Percentiles rank a stretch among this genome's conserved stretches.
phyloP scores from a whole-genome alignment of 129 eudicot species.

The Artemisia argyi region DNA sequence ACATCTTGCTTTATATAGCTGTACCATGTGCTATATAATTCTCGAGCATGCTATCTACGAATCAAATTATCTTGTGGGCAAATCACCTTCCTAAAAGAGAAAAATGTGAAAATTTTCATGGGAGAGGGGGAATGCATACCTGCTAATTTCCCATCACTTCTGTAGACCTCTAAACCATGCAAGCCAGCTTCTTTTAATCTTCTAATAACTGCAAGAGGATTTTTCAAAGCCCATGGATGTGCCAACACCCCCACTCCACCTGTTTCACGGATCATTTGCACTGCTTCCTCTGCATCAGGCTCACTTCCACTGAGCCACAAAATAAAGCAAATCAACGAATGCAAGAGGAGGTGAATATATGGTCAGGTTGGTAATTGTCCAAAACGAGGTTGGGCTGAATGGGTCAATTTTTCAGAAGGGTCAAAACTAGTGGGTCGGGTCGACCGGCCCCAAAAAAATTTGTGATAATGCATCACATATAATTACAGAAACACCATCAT shows the following conservation, averaged over 20 bases:
- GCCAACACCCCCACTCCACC: conserved; percentile 93
- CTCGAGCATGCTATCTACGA: too few species aligned
- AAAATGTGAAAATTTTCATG: neutral
- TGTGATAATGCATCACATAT: too few species aligned
- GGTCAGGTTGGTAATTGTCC: too few species aligned
- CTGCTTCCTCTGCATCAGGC: conserved; percentile 77
- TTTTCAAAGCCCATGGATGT: conserved; percentile 94
- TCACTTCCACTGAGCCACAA: conserved; percentile 71
- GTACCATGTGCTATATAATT: too few species aligned
- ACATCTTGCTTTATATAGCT: too few species aligned
- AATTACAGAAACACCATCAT: too few species aligned
- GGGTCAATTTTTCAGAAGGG: too few species aligned
- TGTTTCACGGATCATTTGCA: conserved; percentile 62
- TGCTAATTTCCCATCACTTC: conserved; percentile 93
- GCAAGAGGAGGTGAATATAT: too few species aligned
- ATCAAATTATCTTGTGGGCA: too few species aligned
- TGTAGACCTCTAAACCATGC: conserved; percentile 85
- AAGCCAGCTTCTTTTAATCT: conserved; percentile 87
- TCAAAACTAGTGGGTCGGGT: too few species aligned
- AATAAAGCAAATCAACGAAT: neutral
- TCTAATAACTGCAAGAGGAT: conserved; percentile 66
- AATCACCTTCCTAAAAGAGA: neutral
- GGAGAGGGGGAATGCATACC: conserved; percentile 33
- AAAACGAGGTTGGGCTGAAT: too few species aligned
- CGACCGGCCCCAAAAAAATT: too few species aligned